phyloP scores from a whole-genome alignment of 257 asterid species.

The Penstemon davidsonii region DNA sequence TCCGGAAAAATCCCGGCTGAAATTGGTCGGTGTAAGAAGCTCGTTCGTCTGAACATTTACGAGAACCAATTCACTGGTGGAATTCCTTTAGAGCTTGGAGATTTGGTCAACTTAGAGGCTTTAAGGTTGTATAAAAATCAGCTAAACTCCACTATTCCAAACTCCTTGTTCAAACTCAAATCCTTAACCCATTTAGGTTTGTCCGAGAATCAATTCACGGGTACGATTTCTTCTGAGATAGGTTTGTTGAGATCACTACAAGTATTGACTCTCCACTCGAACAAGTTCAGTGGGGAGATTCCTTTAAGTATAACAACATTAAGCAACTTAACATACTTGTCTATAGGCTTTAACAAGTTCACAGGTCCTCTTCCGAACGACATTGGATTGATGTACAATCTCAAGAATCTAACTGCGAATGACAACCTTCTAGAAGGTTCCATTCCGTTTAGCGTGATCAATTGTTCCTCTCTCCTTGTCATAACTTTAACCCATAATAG shows the following conservation, averaged over 20 bases:
- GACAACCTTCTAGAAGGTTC: slow-evolving; percentile 54
- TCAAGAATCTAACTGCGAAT: slow-evolving; percentile 55
- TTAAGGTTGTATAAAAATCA: slow-evolving; percentile 49
- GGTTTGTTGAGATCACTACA: slow-evolving; percentile 54
- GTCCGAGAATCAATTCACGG: slow-evolving; percentile 55
- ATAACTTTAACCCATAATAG: slow-evolving; percentile 38
- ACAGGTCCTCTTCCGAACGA: slow-evolving; percentile 59
- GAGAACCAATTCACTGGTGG: slow-evolving; percentile 53
- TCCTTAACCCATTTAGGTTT: slow-evolving; percentile 55
- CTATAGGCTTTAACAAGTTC: slow-evolving; percentile 61
- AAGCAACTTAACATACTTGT: slow-evolving; percentile 59
- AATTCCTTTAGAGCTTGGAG: slow-evolving; percentile 68
- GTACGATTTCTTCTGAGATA: slow-evolving; percentile 47
- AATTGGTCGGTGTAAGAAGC: slow-evolving; percentile 48
- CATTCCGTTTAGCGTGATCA: slow-evolving; percentile 57
- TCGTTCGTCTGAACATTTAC: slow-evolving; percentile 44
- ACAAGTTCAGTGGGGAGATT: slow-evolving; percentile 60
- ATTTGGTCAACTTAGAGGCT: slow-evolving; percentile 40
- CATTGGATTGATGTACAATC: slow-evolving; percentile 56
- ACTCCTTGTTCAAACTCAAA: slow-evolving; percentile 47
- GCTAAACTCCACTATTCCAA: slow-evolving; percentile 68
- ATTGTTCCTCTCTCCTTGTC: slow-evolving; percentile 57
- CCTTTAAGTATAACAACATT: slow-evolving; percentile 58
- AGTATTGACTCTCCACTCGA: slow-evolving; percentile 70
- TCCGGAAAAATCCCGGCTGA: slow-evolving; percentile 71